Evolutionary conservation across 768 basidiomycete species (phyloP).

Genomic region (Rhizopogon rudus): DNA sequence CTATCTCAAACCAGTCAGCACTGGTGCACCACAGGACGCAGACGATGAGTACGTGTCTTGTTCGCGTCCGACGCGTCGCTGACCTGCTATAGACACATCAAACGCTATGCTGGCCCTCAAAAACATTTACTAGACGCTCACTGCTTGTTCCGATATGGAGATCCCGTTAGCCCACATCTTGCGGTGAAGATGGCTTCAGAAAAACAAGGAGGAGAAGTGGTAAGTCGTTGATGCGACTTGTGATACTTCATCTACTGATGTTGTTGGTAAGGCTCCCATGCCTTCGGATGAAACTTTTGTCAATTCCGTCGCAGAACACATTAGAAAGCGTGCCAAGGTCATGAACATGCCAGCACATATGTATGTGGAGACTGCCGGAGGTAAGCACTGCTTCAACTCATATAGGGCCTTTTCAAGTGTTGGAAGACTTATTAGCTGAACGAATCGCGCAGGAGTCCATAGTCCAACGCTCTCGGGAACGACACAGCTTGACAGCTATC

Average conservation of each 20-base stretch:
- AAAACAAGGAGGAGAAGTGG: slow-evolving; percentile 27
- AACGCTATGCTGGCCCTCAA: slow-evolving; percentile 41
- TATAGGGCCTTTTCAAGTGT: slow-evolving; percentile 4
- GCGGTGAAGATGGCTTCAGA: slow-evolving; percentile 54
- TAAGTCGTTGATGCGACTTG: slow-evolving; percentile 2
- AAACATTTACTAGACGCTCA: slow-evolving; percentile 45
- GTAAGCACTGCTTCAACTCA: slow-evolving; percentile 40
- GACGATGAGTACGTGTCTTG: slow-evolving; percentile 66
- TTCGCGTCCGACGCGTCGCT: background rate
- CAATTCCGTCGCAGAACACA: slow-evolving; percentile 56
- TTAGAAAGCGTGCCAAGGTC: slow-evolving; percentile 45
- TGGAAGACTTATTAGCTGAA: slow-evolving; percentile 1
- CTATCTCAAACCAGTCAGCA: slow-evolving; percentile 90
- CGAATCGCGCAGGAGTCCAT: slow-evolving; percentile 65
- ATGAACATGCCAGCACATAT: slow-evolving; percentile 42
- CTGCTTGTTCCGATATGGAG: slow-evolving; percentile 79
- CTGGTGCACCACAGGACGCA: slow-evolving; percentile 73
- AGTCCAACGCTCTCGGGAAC: slow-evolving; percentile 82
- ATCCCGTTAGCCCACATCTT: slow-evolving; percentile 92
- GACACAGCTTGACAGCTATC: slow-evolving; percentile 81
- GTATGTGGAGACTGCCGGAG: slow-evolving; percentile 95
- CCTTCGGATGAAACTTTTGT: slow-evolving; percentile 68
- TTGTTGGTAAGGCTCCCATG: slow-evolving; percentile 17
- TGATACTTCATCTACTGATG: slow-evolving; percentile 3
- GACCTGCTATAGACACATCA: slow-evolving; percentile 52